Percentiles rank a stretch among this genome's conserved stretches.
phyloP scores from a whole-genome alignment of 2,329 filamentous ascomycete genomes.

The Kalaharituber pfeilii region DNA sequence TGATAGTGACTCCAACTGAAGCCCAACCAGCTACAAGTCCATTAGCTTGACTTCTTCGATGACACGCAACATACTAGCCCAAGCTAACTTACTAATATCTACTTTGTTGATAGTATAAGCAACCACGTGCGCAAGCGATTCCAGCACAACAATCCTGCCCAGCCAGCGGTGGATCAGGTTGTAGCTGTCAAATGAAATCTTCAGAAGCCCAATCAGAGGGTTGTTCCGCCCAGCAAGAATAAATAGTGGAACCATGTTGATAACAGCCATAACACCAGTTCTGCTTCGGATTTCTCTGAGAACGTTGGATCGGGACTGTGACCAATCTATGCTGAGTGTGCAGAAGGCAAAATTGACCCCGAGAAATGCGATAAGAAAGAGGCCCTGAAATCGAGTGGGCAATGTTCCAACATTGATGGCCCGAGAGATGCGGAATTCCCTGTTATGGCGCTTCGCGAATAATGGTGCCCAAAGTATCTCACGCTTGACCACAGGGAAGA shows the following conservation, averaged over 20 bases:
- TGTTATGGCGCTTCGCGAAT: conserved; percentile 57
- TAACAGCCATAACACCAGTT: conserved; percentile 49
- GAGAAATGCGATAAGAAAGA: conserved; percentile 52
- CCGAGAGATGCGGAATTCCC: conserved; percentile 49
- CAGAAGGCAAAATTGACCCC: conserved; percentile 62
- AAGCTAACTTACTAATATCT: conserved; percentile 18
- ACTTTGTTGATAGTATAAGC: conserved; percentile 37
- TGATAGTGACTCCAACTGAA: conserved; percentile 29
- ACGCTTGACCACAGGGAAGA: conserved; percentile 46
- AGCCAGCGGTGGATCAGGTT: conserved; percentile 70
- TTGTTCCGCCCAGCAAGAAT: conserved; percentile 62
- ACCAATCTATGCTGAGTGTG: conserved; percentile 46
- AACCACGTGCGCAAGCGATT: conserved; percentile 48
- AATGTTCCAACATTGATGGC: conserved; percentile 59
- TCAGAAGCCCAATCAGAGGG: conserved; percentile 52
- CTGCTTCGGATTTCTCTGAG: conserved; percentile 44
- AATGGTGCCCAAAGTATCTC: conserved; percentile 54
- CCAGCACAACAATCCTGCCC: conserved; percentile 55
- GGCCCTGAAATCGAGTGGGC: conserved; percentile 58
- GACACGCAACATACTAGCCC: conserved; percentile 19
- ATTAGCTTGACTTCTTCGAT: neutral
- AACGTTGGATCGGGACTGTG: conserved; percentile 31
- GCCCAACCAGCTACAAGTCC: conserved; percentile 39
- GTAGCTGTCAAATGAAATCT: conserved; percentile 66
- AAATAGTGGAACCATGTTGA: conserved; percentile 67